Base-by-base conservation (phyloP, 345 rosid genomes). In the Citrus maxima region DNA sequence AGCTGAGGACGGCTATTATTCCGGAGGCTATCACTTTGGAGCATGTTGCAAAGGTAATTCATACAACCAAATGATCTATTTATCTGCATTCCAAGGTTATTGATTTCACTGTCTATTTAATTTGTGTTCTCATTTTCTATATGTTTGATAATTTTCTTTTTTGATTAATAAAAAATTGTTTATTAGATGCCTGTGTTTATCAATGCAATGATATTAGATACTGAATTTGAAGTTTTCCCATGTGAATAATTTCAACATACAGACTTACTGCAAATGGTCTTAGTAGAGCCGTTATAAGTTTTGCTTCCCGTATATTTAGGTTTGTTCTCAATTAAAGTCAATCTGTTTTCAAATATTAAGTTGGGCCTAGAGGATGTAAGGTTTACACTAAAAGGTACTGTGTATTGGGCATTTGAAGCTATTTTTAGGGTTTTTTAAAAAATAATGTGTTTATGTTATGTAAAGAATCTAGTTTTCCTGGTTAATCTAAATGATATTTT, bases 21-120 rank as follows among this genome's bases (percentile, higher is more conserved):
- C 97, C 95, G 2, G 92, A 91, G 84, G 98, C 99, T 75, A 75
- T 96, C 75, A 94, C 99, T 27, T 82, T 96, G 88, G 99, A 96
- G 73, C 99, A 96, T 84, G 95, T 92, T 30, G 91, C 93, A 64
- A 94, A 96, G 99, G 99, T 94, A 82, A 82, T 67, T 68, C 74
- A 56, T 70, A 74, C 61, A 13, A 77, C 24, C 30, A n/a, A 7
- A 35, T 73, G n/a, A 9, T 28, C 24, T 66, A 16, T 66, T 9
- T 65, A 51, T 74, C 66, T 76, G 42, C 49, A 69, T 76, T 63
- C 40, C 62, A 3, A 62, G 60, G 69, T 25, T 72, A 42, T 55
- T 40, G 30, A 63, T 24, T 70, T 51, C 6, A 30, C 24, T 25
- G 32, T 35, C 64, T 61, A 27, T 46, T 25, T 74, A 61, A 25